These are phyloP conservation scores for Brassica carinata DNA, from an alignment of 345 rosid species.

Conservation along the genomic window DNA sequence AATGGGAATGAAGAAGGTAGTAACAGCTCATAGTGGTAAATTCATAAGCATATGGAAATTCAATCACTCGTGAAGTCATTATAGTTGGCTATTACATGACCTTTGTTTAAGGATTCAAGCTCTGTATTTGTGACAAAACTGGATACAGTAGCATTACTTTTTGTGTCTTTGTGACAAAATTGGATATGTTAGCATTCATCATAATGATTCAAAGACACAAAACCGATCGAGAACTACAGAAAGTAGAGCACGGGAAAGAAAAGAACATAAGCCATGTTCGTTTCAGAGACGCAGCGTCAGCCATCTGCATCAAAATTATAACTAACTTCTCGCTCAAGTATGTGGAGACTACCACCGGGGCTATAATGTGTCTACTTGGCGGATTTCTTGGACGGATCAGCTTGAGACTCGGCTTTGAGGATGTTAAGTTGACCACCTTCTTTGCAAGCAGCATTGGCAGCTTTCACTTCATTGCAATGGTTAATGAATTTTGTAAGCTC, in stretches of 20 bases:
- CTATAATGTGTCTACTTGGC: slow-evolving; percentile 41
- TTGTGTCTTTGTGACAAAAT: neutral
- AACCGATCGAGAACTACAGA: slow-evolving; percentile 10
- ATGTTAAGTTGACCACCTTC: slow-evolving; percentile 82
- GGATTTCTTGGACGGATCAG: slow-evolving; percentile 44
- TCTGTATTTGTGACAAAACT: neutral
- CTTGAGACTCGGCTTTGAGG: slow-evolving; percentile 47
- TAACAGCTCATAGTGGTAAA: slow-evolving; percentile 68
- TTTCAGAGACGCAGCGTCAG: too few species aligned
- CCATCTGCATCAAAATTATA: too few species aligned
- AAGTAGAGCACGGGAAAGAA: too few species aligned
- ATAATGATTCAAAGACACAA: neutral
- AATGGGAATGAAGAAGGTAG: slow-evolving; percentile 82
- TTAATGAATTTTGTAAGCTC: slow-evolving; percentile 85
- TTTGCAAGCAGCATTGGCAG: slow-evolving; percentile 74
- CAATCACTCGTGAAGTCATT: slow-evolving; percentile 1
- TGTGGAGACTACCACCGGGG: too few species aligned
- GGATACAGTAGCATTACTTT: neutral
- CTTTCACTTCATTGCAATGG: slow-evolving; percentile 84
- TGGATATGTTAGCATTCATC: neutral
- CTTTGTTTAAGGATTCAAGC: too few species aligned
- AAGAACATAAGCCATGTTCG: too few species aligned
- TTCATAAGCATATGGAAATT: slow-evolving; percentile 75
- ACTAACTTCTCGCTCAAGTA: too few species aligned
- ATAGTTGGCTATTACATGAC: neutral